Percentiles rank a stretch among this genome's conserved stretches.
Conservation (phyloP, 306 rosid genomes). For the Alnus rubra region DNA sequence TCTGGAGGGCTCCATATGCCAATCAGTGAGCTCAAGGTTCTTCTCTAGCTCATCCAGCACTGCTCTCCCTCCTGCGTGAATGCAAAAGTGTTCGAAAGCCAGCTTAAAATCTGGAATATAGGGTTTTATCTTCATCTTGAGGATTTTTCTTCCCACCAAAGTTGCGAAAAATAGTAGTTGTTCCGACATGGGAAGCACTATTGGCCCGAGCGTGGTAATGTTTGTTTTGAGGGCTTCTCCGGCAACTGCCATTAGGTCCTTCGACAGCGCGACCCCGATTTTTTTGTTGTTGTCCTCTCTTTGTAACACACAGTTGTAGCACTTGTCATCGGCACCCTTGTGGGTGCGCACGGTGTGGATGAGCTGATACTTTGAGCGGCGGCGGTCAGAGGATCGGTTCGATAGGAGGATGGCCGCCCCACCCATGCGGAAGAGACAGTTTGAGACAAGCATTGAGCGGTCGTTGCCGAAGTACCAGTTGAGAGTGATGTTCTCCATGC, state of each 20-base stretch:
- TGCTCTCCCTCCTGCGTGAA: slow-evolving; percentile 85
- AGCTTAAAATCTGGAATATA: slow-evolving; percentile 84
- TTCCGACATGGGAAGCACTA: slow-evolving; percentile 90
- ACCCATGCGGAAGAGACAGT: slow-evolving; percentile 86
- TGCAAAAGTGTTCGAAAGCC: slow-evolving; percentile 89
- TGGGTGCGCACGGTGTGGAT: slow-evolving; percentile 80
- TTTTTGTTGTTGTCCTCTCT: slow-evolving; percentile 62
- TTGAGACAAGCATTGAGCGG: slow-evolving; percentile 77
- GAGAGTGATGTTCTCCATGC: slow-evolving; percentile 90
- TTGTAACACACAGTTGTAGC: slow-evolving; percentile 65
- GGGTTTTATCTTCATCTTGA: slow-evolving; percentile 69
- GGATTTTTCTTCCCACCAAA: slow-evolving; percentile 53
- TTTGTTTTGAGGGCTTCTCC: slow-evolving; percentile 87
- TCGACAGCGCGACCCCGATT: slow-evolving; percentile 70
- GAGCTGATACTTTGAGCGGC: slow-evolving; percentile 70
- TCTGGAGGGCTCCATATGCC: slow-evolving; percentile 95
- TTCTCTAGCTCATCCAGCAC: slow-evolving; percentile 82
- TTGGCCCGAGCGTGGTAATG: slow-evolving; percentile 82
- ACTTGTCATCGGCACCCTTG: slow-evolving; percentile 72
- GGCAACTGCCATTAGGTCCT: slow-evolving; percentile 79
- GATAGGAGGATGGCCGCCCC: slow-evolving; percentile 90
- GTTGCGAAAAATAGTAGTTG: slow-evolving; percentile 67
- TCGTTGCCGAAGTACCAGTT: slow-evolving; percentile 92
- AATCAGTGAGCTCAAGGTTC: slow-evolving; percentile 67
- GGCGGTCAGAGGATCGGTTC: slow-evolving; percentile 45